Base-by-base conservation (phyloP, 495 filamentous ascomycete genomes). In the Chaetomium fimeti region DNA sequence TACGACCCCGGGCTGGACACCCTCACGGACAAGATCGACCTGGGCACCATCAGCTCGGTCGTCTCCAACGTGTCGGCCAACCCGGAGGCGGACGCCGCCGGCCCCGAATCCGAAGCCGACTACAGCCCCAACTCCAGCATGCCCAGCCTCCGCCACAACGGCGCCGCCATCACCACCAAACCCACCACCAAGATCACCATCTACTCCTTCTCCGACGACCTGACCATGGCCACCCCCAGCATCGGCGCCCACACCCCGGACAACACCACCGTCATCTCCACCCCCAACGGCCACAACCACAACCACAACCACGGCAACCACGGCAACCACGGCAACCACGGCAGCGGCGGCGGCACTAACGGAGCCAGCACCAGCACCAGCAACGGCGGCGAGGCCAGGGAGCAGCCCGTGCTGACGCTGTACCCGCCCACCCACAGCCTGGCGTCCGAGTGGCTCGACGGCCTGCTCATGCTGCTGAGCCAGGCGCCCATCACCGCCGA, bases 401-500 rank as follows among this genome's bases (percentile, higher is more conserved):
- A 85, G 60, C 74, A 81, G 22, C 81, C 89, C 0, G 83, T 98
- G 9, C 81, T 99, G 53, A 89, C 85, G 9, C 82, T 99, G n/a
- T 85, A 91, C 64, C 92, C 95, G 5, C 79, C 87, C 52, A 89
- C 87, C 32, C 90, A 94, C 69, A 90, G 85, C 64, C 73, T 93
- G 25, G 95, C 94, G 13, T 93, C 93, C 2, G 95, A 99, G 75
- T 99, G 94, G 94, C 79, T 98, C 0, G 95, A 99, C 72, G 95
- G 95, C 1, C 77, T 99, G 56, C 84, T 97, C 27, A 96, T 99
- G 92, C 78, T 99, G 47, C 82, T 99, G 36, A 91, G 92, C 72
- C 94, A 99, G 72, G 87, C 92, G 48, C 94, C 94, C 13, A 96
- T 99, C 75, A 99, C 95, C n/a, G 83, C 90, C 24, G 93, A 98